These are phyloP conservation scores for Suhomyces chickasaworum DNA, from an alignment of 1,139 yeast species.

Conservation along the genomic window DNA sequence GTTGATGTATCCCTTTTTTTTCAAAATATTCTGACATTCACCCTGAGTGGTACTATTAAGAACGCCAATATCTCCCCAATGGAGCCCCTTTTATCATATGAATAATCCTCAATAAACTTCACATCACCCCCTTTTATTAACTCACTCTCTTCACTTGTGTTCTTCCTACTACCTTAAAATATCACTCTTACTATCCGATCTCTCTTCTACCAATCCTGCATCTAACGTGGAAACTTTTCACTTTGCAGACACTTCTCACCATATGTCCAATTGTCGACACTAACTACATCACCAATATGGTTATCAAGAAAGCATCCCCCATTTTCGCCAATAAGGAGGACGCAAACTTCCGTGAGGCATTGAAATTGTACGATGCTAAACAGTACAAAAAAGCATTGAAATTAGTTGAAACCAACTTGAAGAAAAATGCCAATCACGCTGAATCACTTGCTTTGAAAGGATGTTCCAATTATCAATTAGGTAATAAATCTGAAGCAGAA, in stretches of 20 bases:
- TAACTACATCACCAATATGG: constrained; percentile 21
- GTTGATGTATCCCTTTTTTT: too few relatives aligned
- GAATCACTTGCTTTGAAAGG: constrained; percentile 89
- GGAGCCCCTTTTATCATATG: too few relatives aligned
- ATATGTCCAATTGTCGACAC: not conserved
- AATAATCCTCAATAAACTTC: too few relatives aligned
- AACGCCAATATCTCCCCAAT: too few relatives aligned
- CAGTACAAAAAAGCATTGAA: constrained; percentile 87
- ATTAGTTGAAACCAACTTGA: constrained; percentile 71
- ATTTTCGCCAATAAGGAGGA: constrained; percentile 58
- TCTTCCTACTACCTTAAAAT: too few relatives aligned
- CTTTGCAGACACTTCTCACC: too few relatives aligned
- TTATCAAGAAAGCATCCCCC: constrained; percentile 32
- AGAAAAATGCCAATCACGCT: constrained; percentile 74
- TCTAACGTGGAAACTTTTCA: not conserved
- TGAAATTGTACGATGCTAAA: constrained; percentile 78
- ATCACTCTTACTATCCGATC: too few relatives aligned
- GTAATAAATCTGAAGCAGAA: constrained; percentile 66
- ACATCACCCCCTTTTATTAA: too few relatives aligned
- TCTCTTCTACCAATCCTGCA: too few relatives aligned
- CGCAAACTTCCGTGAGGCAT: constrained; percentile 74
- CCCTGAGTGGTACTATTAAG: too few relatives aligned
- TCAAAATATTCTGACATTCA: too few relatives aligned
- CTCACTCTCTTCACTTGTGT: too few relatives aligned
- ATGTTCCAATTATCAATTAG: constrained; percentile 54